Base-by-base conservation (phyloP, 768 basidiomycete species). In the Gelatoporia subvermispora region DNA sequence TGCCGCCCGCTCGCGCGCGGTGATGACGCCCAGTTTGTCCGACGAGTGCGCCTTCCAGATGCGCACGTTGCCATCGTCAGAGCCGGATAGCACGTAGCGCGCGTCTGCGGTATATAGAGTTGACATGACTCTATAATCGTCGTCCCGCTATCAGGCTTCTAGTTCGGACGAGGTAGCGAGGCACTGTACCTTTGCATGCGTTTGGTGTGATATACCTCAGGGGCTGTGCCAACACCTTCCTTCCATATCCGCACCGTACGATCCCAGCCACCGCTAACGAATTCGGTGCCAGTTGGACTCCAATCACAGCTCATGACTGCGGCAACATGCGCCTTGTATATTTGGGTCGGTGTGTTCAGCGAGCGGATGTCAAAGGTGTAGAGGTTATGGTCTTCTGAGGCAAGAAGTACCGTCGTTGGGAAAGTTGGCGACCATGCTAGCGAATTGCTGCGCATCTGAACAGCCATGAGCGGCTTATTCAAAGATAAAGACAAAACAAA, bases 331-430 rank as follows among this genome's bases (percentile, higher is more conserved):
- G 84, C 93, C 68, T 98, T 98, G 77, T 95, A 98, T 22, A 98
- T 88, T 52, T 95, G 89, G 2, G 82, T 89, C 3, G 96, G 92
- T 2, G 78, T 73, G 11, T 78, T 69, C 20, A 99, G 76, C 47
- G 88, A 80, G 37, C 96, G 81, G 43, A 98, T 86, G 61, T 99
- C 96, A 65, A 96, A 99, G 0, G 96, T 97, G 67, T 98, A 98
- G 21, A 98, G 76, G 60, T 97, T 96, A 71, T 98, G 94, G 61
- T 98, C 95, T 72, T 98, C 96, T 0, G 94, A 97, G n/a, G 91
- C 96, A 7, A 98, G 79, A 8, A 99, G 79, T 35, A 97, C 70
- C 3, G 85, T 74, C 0, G 94, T 97, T 3, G 96, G 96, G 62
- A 93, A 85, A 0, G 92, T 95, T 0, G 96, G 96, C 23, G 93